phyloP scores from a whole-genome alignment of 176 grass and related monocot species.

The Areca catechu region DNA sequence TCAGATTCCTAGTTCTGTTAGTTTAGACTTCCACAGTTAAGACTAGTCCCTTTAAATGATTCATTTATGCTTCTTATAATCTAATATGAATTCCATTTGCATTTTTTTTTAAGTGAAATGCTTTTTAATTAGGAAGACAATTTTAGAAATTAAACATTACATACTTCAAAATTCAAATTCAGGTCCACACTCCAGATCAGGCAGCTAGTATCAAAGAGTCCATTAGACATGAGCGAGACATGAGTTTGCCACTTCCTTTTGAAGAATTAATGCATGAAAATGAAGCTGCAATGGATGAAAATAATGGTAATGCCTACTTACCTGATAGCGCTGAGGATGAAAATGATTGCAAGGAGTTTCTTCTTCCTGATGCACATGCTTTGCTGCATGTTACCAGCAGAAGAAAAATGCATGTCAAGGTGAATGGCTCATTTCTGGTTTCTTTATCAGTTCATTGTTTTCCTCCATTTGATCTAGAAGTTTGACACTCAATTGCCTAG shows the following conservation, averaged over 20 bases:
- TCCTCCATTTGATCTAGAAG: neutral
- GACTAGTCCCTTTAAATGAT: too few species aligned
- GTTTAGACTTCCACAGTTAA: too few species aligned
- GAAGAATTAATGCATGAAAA: conserved; percentile 53
- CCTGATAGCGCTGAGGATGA: conserved; percentile 23
- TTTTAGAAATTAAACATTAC: neutral
- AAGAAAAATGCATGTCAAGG: conserved; percentile 52
- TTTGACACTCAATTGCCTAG: neutral
- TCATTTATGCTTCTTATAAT: too few species aligned
- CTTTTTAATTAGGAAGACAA: neutral
- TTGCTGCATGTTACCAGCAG: conserved; percentile 69
- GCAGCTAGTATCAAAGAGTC: conserved; percentile 21
- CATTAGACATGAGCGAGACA: conserved; percentile 13
- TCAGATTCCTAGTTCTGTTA: too few species aligned
- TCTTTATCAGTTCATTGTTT: neutral
- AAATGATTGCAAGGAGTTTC: conserved; percentile 25
- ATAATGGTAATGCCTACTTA: conserved; percentile 20
- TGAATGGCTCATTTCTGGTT: conserved; percentile 10
- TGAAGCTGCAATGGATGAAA: conserved; percentile 9
- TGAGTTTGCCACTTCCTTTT: conserved; percentile 37
- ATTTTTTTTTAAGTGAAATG: too few species aligned
- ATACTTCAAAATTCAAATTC: conserved; percentile 9
- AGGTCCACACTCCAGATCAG: conserved; percentile 28
- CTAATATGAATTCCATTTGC: too few species aligned
- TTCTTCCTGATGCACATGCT: conserved; percentile 62